These are phyloP conservation scores for Galium porrigens DNA, from an alignment of 305 asterid genomes.

Conservation along the genomic window DNA sequence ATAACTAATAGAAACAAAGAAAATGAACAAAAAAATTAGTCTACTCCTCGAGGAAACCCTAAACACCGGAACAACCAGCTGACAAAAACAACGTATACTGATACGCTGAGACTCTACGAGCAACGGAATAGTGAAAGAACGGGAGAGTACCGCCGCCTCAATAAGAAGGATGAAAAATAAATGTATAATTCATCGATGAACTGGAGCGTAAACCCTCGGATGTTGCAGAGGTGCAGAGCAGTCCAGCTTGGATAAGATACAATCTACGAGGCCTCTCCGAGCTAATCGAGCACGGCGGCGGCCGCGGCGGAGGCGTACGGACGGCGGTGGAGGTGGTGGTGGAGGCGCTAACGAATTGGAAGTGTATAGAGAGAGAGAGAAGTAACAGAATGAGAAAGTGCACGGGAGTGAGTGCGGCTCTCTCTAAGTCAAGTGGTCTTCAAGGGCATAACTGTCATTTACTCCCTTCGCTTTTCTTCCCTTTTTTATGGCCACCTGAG, in stretches of 20 bases:
- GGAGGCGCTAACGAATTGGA: constrained; percentile 11
- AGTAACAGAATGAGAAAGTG: constrained; percentile 10
- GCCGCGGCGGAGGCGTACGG: constrained; percentile 20
- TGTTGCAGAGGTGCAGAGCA: constrained; percentile 25
- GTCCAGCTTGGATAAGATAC: constrained; percentile 44
- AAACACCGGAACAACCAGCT: constrained; percentile 31
- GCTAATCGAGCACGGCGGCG: constrained; percentile 17
- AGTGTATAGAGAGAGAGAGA: constrained; percentile 9
- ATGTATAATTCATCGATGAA: constrained; percentile 26
- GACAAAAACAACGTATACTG: background rate
- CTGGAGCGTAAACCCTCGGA: constrained; percentile 28
- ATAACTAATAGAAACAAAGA: background rate
- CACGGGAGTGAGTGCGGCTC: constrained; percentile 5
- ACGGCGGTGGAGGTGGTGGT: constrained; percentile 18
- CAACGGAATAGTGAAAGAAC: constrained; percentile 15
- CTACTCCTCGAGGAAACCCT: constrained; percentile 21
- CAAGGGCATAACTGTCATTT: background rate
- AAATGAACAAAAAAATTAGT: background rate
- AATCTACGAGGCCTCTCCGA: constrained; percentile 1
- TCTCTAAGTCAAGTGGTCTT: background rate
- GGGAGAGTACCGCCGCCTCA: constrained; percentile 15
- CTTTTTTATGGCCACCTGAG: background rate
- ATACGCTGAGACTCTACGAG: background rate
- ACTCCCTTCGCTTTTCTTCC: background rate
- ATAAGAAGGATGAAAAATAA: constrained; percentile 11